A percentile compares a stretch with the other conserved stretches of the same genome.
phyloP scores from a whole-genome alignment of 495 filamentous ascomycete genomes.

The Penicillium odoratum region DNA sequence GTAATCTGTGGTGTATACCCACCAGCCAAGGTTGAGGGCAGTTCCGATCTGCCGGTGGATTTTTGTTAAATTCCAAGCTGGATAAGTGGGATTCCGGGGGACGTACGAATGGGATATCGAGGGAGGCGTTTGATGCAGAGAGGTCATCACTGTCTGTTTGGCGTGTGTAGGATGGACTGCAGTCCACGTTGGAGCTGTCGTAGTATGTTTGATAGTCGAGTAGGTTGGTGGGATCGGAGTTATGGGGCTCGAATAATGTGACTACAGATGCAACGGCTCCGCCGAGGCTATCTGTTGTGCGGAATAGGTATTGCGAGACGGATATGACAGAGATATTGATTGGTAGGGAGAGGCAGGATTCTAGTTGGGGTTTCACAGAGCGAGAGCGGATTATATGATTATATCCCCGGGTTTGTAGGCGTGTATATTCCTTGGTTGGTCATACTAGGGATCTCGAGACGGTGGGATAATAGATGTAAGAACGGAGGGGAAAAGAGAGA shows the following conservation, averaged over 20 bases:
- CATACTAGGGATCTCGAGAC: not conserved
- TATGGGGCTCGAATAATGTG: conserved; percentile 24
- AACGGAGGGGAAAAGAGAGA: not conserved
- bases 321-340: conserved; percentile 15
- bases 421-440: not conserved
- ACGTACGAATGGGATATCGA: conserved; percentile 1
- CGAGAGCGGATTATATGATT: conserved; percentile 23
- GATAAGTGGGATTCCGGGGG: not conserved
- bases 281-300: conserved; percentile 24
- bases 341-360: conserved; percentile 8
- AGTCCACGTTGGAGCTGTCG: conserved; percentile 18
- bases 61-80: too few relatives aligned
- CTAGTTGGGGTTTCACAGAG: conserved; percentile 6
- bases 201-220: conserved; percentile 21
- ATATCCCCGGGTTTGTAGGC: conserved; percentile 11
- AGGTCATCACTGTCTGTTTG: conserved; percentile 1
- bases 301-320: conserved; percentile 21
- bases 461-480: not conserved
- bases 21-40: conserved; percentile 26
- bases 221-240: conserved; percentile 22
- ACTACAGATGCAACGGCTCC: conserved; percentile 17
- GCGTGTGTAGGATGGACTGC: conserved; percentile 23
- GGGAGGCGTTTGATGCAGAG: not conserved
- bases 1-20: conserved; percentile 24
- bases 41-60: conserved; percentile 13